phyloP scores from a whole-genome alignment of 352 stramenopile genomes.

The Pseudoperonospora humuli region DNA sequence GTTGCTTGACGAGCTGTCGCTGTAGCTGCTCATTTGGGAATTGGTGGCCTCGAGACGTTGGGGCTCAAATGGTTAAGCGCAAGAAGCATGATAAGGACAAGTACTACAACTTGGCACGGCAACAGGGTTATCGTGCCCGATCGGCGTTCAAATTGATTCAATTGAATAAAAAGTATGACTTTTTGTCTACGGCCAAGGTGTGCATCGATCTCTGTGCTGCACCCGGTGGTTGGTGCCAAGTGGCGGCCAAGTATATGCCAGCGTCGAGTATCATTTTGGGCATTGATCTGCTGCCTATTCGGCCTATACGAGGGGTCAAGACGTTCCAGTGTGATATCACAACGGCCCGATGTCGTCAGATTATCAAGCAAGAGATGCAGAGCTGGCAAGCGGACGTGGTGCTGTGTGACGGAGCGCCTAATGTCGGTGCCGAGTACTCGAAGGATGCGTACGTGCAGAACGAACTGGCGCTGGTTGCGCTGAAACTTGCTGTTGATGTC shows the following conservation, averaged over 20 bases:
- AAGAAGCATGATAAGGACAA: conserved; percentile 99
- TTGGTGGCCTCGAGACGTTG: conserved; percentile 8
- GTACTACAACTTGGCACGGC: conserved; percentile 98
- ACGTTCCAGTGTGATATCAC: conserved; percentile 97
- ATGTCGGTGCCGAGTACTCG: conserved; percentile 96
- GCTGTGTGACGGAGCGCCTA: conserved; percentile 98
- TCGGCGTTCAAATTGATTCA: conserved; percentile 99
- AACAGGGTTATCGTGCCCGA: conserved; percentile 97
- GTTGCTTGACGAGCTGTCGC: no score
- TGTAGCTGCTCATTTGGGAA: conserved; percentile 31
- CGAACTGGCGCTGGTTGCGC: conserved; percentile 92
- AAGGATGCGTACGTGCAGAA: conserved; percentile 99
- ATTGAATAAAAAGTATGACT: conserved; percentile 99
- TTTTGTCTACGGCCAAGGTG: conserved; percentile 93
- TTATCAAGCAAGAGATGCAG: conserved; percentile 90
- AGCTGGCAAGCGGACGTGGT: conserved; percentile 95
- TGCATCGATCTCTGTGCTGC: conserved; percentile 99
- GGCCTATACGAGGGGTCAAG: conserved; percentile 94
- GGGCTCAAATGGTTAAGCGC: conserved; percentile 85
- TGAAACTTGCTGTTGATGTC: conserved; percentile 97
- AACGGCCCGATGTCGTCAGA: conserved; percentile 81
- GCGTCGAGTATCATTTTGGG: conserved; percentile 95
- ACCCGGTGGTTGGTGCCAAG: conserved; percentile 97
- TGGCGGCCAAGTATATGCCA: conserved; percentile 86
- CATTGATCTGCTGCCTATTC: conserved; percentile 98